A percentile compares a stretch with the other conserved stretches of the same genome.
Evolutionary conservation across 257 asterid genomes (phyloP).

Genomic region (Rubia yunnanensis): DNA sequence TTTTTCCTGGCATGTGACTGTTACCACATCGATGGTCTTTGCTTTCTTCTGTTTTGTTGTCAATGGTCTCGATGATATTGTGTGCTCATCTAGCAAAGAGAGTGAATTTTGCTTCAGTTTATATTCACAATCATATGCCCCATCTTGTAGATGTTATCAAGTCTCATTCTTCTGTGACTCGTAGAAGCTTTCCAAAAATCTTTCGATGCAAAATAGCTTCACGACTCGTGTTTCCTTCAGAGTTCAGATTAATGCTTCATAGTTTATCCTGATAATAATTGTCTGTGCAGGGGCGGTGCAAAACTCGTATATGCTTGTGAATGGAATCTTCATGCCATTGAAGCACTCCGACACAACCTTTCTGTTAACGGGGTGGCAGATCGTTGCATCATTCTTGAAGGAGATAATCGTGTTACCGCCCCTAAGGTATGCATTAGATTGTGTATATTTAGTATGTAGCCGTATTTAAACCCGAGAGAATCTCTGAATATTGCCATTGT

Average conservation of each 20-base stretch:
- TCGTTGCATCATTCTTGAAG: conserved; percentile 75
- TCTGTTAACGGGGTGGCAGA: conserved; percentile 67
- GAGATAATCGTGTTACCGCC: conserved; percentile 77
- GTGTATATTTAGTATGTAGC: not conserved
- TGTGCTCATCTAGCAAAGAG: not conserved
- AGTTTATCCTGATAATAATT: conserved; percentile 2
- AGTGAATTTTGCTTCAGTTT: not conserved
- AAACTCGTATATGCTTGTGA: conserved; percentile 91
- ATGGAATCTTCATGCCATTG: conserved; percentile 89
- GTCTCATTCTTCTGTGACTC: not conserved
- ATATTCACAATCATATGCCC: not conserved
- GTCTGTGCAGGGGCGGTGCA: conserved; percentile 58
- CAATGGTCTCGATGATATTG: too few relatives aligned
- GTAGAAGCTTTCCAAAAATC: not conserved
- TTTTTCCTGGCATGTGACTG: not conserved
- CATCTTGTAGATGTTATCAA: not conserved
- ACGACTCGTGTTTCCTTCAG: not conserved
- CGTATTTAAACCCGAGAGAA: not conserved
- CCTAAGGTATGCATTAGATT: conserved; percentile 52
- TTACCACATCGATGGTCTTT: not conserved
- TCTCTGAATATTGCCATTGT: not conserved
- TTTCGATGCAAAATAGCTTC: not conserved
- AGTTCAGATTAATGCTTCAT: conserved; percentile 4
- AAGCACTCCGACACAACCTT: conserved; percentile 76
- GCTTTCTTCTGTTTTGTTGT: not conserved